Evolutionary conservation across 345 rosid species (phyloP).

Genomic region (Dovyalis caffra): DNA sequence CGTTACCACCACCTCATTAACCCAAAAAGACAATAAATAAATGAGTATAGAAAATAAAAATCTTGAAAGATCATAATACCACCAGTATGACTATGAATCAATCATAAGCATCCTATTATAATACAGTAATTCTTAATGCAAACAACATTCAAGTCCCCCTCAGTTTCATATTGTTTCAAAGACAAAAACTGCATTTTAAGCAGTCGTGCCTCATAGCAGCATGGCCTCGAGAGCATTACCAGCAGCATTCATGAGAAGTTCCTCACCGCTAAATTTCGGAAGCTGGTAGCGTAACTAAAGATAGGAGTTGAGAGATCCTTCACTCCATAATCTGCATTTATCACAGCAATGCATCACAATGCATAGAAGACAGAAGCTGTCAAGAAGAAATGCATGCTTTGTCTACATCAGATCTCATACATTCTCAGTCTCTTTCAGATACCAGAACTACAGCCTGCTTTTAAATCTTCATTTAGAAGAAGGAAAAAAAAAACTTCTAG

Average conservation of each 20-base stretch:
- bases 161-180: background rate
- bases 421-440: background rate
- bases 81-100: background rate
- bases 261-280: slow-evolving; percentile 73
- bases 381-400: slow-evolving; percentile 5
- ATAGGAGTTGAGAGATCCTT: slow-evolving; percentile 58
- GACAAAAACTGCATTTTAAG: slow-evolving; percentile 24
- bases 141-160: background rate
- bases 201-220: slow-evolving; percentile 26
- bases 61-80: background rate
- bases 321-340: slow-evolving; percentile 49
- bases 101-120: background rate
- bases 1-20: background rate
- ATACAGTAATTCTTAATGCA: background rate
- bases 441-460: background rate
- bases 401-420: background rate
- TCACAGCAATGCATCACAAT: background rate
- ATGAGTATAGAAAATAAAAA: background rate
- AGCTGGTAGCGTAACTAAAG: slow-evolving; percentile 46
- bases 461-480: background rate
- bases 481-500: background rate
- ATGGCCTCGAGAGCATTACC: slow-evolving; percentile 37
- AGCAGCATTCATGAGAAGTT: slow-evolving; percentile 51
- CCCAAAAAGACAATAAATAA: background rate
- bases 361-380: background rate